Evolutionary conservation across 805 yeast species (phyloP), one percentile per base, ranked within the genome.

Genomic region (Kuraishia borneana): DNA sequence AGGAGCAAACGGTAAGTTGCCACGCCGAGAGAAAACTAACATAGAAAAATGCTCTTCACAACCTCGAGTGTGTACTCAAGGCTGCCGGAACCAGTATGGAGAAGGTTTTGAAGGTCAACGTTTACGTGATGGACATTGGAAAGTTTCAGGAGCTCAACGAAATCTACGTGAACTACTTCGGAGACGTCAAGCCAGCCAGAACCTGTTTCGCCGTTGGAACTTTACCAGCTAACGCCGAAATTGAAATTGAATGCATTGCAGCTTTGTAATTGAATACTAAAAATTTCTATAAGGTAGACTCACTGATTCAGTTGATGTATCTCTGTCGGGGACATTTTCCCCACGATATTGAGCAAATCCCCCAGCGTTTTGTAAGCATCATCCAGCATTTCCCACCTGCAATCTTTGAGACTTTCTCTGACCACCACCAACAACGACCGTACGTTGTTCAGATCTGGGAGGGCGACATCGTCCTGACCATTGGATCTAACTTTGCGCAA

Each of bases 201-300:
- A 62, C 69, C 10, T 21, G 23, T 21, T 10, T 21, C 10, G 23
- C 7, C 7, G 23, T 21, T 21, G 64, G 63, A 50, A 60, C 59
- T 44, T 62, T 65, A 50, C 70, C 70, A 17, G 63, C 63, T 50
- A 67, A 65, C 14, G 67, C 61, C 35, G 58, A 50, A 36, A 56
- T 65, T 44, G 70, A 65, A 47, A 58, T 65, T 58, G 70, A 65
- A 45, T 61, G 58, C 20, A 49, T 65, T 44, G 70, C 70, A 27
- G 44, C 63, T 32, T 68, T 64, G 48, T 32, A 32, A 21, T 26
- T 19, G 22, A 18, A 18, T 7, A 14, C 8, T 16, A 22, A 32
- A 18, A 18, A 21, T n/a, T 32, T 23, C 6, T 21, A 8, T 13
- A 22, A n/a, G n/a, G n/a, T n/a, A n/a, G n/a, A n/a, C n/a, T n/a